phyloP scores from a whole-genome alignment of 2,329 filamentous ascomycete genomes.

The Didymella lethalis region DNA sequence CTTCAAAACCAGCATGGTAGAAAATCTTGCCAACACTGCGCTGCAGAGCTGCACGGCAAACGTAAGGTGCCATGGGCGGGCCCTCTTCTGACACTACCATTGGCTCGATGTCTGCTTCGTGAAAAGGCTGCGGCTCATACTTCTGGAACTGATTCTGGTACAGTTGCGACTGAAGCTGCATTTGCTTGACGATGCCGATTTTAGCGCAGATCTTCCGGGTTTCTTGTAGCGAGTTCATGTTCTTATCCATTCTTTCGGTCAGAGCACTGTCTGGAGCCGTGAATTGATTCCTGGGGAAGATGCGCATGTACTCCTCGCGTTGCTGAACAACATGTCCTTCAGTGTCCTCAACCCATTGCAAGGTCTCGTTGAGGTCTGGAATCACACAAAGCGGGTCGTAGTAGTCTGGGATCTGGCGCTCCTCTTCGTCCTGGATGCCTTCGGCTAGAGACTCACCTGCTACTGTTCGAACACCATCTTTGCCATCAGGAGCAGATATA shows the following conservation, averaged over 20 bases:
- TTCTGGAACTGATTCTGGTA: slow-evolving; percentile 99
- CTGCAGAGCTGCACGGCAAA: slow-evolving; percentile 84
- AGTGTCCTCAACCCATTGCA: slow-evolving; percentile 88
- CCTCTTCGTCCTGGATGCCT: slow-evolving; percentile 84
- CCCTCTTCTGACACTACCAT: slow-evolving; percentile 89
- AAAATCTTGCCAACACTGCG: slow-evolving; percentile 93
- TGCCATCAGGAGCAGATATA: slow-evolving; percentile 56
- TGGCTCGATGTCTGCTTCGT: slow-evolving; percentile 85
- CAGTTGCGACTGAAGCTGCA: slow-evolving; percentile 97
- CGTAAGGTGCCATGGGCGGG: slow-evolving; percentile 82
- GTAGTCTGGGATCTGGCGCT: slow-evolving; percentile 88
- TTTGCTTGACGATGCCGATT: slow-evolving; percentile 97
- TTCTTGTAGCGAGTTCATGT: slow-evolving; percentile 95
- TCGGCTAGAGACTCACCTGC: slow-evolving; percentile 84
- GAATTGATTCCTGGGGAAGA: slow-evolving; percentile 79
- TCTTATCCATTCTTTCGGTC: slow-evolving; percentile 82
- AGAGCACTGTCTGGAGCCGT: slow-evolving; percentile 76
- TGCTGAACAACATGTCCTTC: slow-evolving; percentile 90
- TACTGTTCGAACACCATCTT: slow-evolving; percentile 57
- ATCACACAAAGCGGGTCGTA: slow-evolving; percentile 88
- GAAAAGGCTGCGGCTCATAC: slow-evolving; percentile 88
- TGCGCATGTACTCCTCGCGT: slow-evolving; percentile 80
- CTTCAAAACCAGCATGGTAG: slow-evolving; percentile 95
- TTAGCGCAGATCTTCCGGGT: slow-evolving; percentile 95
- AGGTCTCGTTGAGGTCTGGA: slow-evolving; percentile 78